A percentile compares a stretch with the other conserved stretches of the same genome.
Evolutionary conservation across 1,284 basidiomycete genomes (phyloP).

Genomic region (Rhodotorula mucilaginosa): DNA sequence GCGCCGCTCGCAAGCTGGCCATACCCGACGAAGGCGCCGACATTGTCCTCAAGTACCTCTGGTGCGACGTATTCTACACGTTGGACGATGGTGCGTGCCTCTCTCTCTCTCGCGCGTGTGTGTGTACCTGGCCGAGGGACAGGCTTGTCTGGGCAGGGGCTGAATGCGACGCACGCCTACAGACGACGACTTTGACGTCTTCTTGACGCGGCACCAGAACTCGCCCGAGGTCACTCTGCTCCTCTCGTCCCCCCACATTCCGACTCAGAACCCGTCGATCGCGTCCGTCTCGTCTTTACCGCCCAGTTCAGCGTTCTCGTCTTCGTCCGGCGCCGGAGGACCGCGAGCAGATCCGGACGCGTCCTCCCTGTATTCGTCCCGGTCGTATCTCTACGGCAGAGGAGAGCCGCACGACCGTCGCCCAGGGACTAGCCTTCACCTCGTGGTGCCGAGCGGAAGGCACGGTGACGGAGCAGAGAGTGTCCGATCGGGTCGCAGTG

Average conservation of each 20-base stretch:
- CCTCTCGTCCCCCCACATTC: slow-evolving; percentile 36
- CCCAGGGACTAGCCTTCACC: slow-evolving; percentile 33
- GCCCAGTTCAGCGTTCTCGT: slow-evolving; percentile 24
- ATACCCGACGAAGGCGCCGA: slow-evolving; percentile 19
- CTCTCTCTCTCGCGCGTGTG: not conserved
- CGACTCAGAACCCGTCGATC: slow-evolving; percentile 40
- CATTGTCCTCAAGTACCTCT: slow-evolving; percentile 36
- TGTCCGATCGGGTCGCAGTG: slow-evolving; percentile 11
- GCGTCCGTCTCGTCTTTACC: slow-evolving; percentile 38
- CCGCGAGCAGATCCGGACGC: slow-evolving; percentile 12
- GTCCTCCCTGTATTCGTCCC: slow-evolving; percentile 30
- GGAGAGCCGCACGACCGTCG: slow-evolving; percentile 1
- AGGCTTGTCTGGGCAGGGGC: too few species aligned
- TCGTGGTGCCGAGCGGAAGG: slow-evolving; percentile 7
- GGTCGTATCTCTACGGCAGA: slow-evolving; percentile 29
- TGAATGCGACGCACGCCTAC: not conserved
- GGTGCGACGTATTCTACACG: slow-evolving; percentile 42
- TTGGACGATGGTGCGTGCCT: slow-evolving; percentile 42
- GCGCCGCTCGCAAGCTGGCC: slow-evolving; percentile 35
- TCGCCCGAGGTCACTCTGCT: slow-evolving; percentile 40
- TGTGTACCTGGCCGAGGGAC: not conserved
- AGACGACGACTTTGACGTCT: slow-evolving; percentile 46
- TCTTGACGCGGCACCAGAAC: slow-evolving; percentile 28
- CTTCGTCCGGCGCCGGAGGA: not conserved
- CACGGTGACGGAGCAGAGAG: slow-evolving; percentile 3